Evolutionary conservation across 768 basidiomycete species (phyloP).

Genomic region (Butyriboletus loyo): DNA sequence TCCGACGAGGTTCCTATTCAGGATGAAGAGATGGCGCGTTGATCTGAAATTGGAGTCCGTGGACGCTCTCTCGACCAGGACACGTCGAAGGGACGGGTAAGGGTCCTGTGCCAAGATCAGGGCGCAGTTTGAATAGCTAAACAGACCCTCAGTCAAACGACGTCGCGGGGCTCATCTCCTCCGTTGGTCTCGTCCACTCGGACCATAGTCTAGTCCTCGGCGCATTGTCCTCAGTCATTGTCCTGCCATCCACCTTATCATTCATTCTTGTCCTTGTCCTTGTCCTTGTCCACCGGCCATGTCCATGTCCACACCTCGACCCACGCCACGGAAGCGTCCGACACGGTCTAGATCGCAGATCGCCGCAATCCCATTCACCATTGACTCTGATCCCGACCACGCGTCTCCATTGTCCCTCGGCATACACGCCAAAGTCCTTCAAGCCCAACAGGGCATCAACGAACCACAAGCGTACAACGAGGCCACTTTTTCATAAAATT

Average conservation of each 20-base stretch:
- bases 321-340: background rate
- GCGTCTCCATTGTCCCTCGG: slow-evolving; percentile 5
- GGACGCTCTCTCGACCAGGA: background rate
- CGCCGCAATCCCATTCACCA: background rate
- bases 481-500: slow-evolving; percentile 1
- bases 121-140: background rate
- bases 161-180: background rate
- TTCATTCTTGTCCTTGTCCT: background rate
- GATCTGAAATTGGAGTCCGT: background rate
- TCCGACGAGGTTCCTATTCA: too few relatives aligned
- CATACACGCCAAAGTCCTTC: background rate
- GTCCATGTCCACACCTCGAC: background rate
- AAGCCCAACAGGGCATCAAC: background rate
- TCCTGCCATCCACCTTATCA: too few relatives aligned
- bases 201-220: background rate
- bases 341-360: background rate
- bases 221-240: background rate
- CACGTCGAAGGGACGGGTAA: background rate
- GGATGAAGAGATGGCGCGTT: background rate
- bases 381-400: background rate
- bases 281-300: background rate
- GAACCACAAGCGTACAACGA: background rate
- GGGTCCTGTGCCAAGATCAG: too few relatives aligned
- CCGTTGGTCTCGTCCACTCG: background rate
- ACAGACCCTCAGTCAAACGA: background rate